Evolutionary conservation across 2,329 filamentous ascomycete genomes (phyloP).

Genomic region (Pseudocercospora vitis): DNA sequence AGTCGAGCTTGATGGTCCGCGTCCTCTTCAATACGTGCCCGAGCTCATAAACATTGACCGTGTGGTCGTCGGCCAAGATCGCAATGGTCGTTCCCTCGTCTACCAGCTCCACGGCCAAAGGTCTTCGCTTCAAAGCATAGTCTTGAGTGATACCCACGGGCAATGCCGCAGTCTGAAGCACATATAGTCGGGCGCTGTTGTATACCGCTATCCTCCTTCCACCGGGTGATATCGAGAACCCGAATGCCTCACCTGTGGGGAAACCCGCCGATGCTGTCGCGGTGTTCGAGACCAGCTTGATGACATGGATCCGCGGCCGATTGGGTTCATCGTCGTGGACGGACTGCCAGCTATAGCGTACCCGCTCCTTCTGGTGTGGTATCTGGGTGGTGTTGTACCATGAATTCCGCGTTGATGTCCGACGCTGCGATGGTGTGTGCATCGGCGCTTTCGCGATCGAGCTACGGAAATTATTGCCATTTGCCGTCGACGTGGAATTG

Average conservation of each 20-base stretch:
- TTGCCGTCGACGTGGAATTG: slow-evolving; percentile 15
- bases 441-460: slow-evolving; percentile 24
- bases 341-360: slow-evolving; percentile 43
- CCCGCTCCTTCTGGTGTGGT: slow-evolving; percentile 34
- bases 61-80: slow-evolving; percentile 77
- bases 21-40: slow-evolving; percentile 59
- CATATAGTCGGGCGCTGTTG: slow-evolving; percentile 80
- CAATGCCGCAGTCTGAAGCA: slow-evolving; percentile 66
- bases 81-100: slow-evolving; percentile 75
- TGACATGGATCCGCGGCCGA: slow-evolving; percentile 48
- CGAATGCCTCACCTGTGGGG: slow-evolving; percentile 71
- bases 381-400: slow-evolving; percentile 31
- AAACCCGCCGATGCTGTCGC: slow-evolving; percentile 73
- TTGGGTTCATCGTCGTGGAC: slow-evolving; percentile 40
- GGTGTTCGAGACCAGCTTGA: slow-evolving; percentile 80
- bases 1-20: slow-evolving; percentile 71
- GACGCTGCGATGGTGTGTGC: slow-evolving; percentile 19
- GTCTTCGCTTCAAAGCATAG: slow-evolving; percentile 74
- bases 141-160: slow-evolving; percentile 65
- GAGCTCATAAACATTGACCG: slow-evolving; percentile 79
- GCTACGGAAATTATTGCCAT: slow-evolving; percentile 13
- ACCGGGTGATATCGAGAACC: slow-evolving; percentile 74
- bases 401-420: slow-evolving; percentile 24
- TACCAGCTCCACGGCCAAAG: slow-evolving; percentile 72
- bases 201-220: slow-evolving; percentile 75